Evolutionary conservation across 169 alveolate species (phyloP), one percentile per base, ranked within the genome.

Genomic region (Cryptosporidium ubiquitum): DNA sequence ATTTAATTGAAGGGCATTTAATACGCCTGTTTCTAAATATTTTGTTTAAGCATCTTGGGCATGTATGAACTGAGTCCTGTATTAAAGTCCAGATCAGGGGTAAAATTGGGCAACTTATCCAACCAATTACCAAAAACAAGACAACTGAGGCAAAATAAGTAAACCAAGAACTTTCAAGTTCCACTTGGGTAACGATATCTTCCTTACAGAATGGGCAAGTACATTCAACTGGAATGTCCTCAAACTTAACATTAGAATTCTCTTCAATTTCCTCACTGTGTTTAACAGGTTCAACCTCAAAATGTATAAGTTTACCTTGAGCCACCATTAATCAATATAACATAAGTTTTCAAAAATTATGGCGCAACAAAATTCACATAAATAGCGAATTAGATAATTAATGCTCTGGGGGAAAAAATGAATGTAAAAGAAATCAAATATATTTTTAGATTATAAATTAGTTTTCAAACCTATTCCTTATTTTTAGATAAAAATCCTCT

Each of bases 31-130:
- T 74, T 29, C 89, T 73, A 6, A 73, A 74, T 33, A 85, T 68
- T 68, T 85, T 85, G 29, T 85, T 85, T 74, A 85, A 40, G 37
- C 92, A 85, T 37, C 84, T 70, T 42, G 92, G 92, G 23, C 92
- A 85, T 7, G 89, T 74, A 70, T 85, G 92, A 44, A 85, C 92
- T 16, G 92, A 73, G 33, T 85, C 92, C 71, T 85, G 85, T n/a
- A 85, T 66, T n/a, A 85, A 49, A 44, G 92, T 52, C 92, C 92
- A 85, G 10, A 85, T 57, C 23, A 85, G 68, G 9, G 92, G 92
- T 23, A 85, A 70, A 23, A 85, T 44, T 10, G 89, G 86, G 49
- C 85, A 64, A 18, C 84, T 73, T 10, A 85, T 49, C 92, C 92
- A 85, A 9, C 86, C 89, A 47, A 85, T 37, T 68, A 85, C 12